Conservation (phyloP, 2,329 filamentous ascomycete species). For the Colletotrichum lini region DNA sequence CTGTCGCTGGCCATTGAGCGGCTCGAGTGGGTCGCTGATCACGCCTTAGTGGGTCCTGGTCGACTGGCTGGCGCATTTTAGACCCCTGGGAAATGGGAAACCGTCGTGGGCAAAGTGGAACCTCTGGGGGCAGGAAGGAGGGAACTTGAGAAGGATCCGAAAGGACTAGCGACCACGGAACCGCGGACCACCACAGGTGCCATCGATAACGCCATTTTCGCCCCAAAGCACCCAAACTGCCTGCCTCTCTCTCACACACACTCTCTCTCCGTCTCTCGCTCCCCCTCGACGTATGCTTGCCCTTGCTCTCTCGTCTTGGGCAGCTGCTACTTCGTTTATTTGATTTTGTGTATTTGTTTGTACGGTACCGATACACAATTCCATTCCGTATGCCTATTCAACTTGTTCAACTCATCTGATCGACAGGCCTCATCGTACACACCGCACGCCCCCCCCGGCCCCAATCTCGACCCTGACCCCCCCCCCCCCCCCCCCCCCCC, state of each 20-base stretch:
- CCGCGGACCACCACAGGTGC: constrained; percentile 11
- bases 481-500: not conserved
- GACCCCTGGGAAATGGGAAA: constrained; percentile 30
- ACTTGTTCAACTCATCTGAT: not conserved
- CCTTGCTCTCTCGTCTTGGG: not conserved
- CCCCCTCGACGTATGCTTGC: not conserved
- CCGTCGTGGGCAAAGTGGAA: constrained; percentile 31
- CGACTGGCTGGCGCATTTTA: constrained; percentile 7
- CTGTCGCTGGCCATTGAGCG: constrained; percentile 7
- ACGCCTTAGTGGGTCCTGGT: constrained; percentile 18
- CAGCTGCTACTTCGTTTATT: not conserved
- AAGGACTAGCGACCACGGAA: not conserved
- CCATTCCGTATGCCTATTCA: too few species aligned
- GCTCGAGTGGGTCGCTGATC: not conserved
- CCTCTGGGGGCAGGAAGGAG: constrained; percentile 19
- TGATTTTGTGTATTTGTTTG: too few species aligned
- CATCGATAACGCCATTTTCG: constrained; percentile 57
- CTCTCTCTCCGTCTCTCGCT: not conserved
- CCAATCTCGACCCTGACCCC: not conserved
- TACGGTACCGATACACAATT: too few species aligned
- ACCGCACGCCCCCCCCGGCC: too few species aligned
- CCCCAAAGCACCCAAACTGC: constrained; percentile 53
- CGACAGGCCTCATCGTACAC: not conserved
- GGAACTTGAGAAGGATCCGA: too few species aligned
- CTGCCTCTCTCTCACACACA: constrained; percentile 2